Evolutionary conservation across 345 rosid species (phyloP).

Genomic region (Boechera divaricarpa): DNA sequence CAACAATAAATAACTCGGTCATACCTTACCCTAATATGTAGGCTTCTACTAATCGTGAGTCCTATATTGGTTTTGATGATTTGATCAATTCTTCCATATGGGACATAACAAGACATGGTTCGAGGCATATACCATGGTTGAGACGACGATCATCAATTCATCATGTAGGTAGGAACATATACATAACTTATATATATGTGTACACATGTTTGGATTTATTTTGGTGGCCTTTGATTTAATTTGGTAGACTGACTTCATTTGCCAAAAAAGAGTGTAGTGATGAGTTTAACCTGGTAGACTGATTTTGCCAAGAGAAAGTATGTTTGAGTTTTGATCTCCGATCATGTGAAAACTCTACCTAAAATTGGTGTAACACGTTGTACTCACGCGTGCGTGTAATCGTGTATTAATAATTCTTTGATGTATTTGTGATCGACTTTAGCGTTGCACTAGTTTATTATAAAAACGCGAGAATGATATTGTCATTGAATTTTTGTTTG

Average conservation of each 20-base stretch:
- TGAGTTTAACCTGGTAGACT: constrained; percentile 30
- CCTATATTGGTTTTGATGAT: constrained; percentile 13
- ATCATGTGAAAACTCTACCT: constrained; percentile 23
- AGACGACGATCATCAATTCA: constrained; percentile 6
- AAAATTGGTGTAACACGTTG: constrained; percentile 31
- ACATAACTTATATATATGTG: constrained; percentile 15
- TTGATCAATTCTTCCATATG: background rate
- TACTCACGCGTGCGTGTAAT: constrained; percentile 37
- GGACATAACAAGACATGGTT: constrained; percentile 14
- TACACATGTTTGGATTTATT: constrained; percentile 19
- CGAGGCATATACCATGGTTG: constrained; percentile 6
- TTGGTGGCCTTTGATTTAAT: constrained; percentile 29
- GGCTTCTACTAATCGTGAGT: background rate
- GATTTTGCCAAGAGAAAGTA: constrained; percentile 22
- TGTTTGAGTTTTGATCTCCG: constrained; percentile 35
- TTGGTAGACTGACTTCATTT: constrained; percentile 31
- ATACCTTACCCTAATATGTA: constrained; percentile 19
- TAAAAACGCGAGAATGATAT: background rate
- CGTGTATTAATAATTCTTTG: constrained; percentile 19
- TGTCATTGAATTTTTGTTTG: background rate
- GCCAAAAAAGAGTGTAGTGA: constrained; percentile 28
- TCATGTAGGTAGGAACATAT: constrained; percentile 21
- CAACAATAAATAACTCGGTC: background rate
- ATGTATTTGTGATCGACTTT: constrained; percentile 24
- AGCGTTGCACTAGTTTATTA: constrained; percentile 7